Conservation (phyloP, 78 protist species). For the Dictyostelium purpureum region DNA sequence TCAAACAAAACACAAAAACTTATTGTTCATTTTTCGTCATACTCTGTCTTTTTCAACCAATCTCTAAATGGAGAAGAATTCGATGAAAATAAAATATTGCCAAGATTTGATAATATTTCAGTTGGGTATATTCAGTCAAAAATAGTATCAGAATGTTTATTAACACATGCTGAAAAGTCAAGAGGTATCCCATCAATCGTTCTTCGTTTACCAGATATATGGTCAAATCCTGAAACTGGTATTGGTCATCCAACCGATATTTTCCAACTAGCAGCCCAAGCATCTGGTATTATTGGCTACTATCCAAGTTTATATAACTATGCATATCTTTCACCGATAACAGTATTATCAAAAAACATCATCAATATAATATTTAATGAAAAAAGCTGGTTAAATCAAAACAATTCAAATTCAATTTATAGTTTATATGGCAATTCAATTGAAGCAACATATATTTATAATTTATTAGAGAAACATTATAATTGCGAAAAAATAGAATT, state of each 20-base stretch:
- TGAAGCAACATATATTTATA: not conserved
- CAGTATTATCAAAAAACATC: not conserved
- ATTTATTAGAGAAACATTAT: not conserved
- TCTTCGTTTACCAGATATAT: not conserved
- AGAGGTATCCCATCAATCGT: slow-evolving; percentile 15
- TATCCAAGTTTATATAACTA: not conserved
- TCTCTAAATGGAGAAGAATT: not conserved
- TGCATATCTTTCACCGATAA: not conserved
- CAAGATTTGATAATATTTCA: not conserved
- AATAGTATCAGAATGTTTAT: slow-evolving; percentile 2
- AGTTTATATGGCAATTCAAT: not conserved
- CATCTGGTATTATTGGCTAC: not conserved
- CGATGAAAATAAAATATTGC: not conserved
- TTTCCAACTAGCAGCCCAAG: not conserved
- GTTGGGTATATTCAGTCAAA: slow-evolving; percentile 44
- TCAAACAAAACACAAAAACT: not conserved
- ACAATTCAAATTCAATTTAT: not conserved
- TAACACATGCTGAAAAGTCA: not conserved
- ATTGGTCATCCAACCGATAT: not conserved
- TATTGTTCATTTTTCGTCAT: not conserved
- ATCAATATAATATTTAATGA: not conserved
- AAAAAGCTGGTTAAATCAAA: too few relatives aligned
- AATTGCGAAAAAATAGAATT: not conserved
- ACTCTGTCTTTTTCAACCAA: not conserved
- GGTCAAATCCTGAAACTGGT: slow-evolving; percentile 6